Evolutionary conservation across 345 rosid genomes (phyloP), one percentile per base, ranked within the genome.

Genomic region (Populus alba): DNA sequence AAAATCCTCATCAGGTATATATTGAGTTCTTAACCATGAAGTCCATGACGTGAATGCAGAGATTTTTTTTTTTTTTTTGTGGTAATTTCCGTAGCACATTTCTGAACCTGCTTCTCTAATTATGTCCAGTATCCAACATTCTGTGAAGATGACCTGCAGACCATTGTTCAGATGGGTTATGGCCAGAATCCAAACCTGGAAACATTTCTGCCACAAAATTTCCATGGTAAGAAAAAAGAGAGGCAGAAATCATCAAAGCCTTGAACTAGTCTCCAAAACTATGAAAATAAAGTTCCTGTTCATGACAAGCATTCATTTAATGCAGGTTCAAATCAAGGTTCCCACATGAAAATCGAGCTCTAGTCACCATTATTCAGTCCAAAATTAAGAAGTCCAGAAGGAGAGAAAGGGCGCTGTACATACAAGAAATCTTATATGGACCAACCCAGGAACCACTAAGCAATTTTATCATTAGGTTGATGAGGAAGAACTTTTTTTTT

Each of bases 111-210:
- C 33, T 59, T 38, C 22, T 47, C 75, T 16, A 8, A 61, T 70
- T 78, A 13, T 76, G 41, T 83, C 39, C 85, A 93, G 94, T 84
- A 76, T 67, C 85, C 83, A 82, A 80, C 83, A 70, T 90, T 90
- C 78, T 81, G 87, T 38, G 94, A 88, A 70, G 97, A 89, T 78
- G 97, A 96, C 75, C 83, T 96, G 74, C 97, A 90, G 70, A 88
- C 88, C 77, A 76, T 96, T 70, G 92, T 94, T 72, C 92, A 89
- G 53, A 89, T 94, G 97, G 97, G 98, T 45, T 90, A 87, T 55
- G 83, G 78, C 22, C 93, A 89, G 77, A 89, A 84, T 69, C 83
- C 77, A 1, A 76, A 67, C 79, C 51, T 7, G 27, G 89, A 87
- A 74, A 11, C 88, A 39, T 59, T 79, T 23, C 57, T 78, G 66